Conservation (phyloP, 768 basidiomycete species). For the Gloeopeniophorella convolvens region DNA sequence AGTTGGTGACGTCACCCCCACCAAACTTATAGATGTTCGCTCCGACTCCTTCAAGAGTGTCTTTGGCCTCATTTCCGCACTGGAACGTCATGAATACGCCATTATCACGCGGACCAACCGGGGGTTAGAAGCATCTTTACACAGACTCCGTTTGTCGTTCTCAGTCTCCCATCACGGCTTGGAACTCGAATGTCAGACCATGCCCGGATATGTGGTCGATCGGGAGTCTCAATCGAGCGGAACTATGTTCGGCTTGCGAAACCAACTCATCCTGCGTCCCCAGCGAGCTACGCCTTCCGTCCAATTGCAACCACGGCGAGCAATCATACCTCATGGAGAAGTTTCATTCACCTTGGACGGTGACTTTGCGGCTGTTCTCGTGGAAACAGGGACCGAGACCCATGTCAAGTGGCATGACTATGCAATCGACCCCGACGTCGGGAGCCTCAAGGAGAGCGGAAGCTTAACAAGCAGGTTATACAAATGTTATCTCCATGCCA, state of each 20-base stretch:
- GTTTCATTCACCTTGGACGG: neutral
- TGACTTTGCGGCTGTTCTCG: neutral
- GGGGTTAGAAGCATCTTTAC: slow-evolving; percentile 23
- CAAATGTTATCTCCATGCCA: slow-evolving; percentile 40
- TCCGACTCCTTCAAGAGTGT: neutral
- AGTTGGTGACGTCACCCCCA: neutral
- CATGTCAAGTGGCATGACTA: slow-evolving; percentile 26
- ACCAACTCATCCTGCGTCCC: slow-evolving; percentile 22
- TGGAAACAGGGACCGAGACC: neutral
- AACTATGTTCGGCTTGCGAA: slow-evolving; percentile 38
- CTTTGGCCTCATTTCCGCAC: neutral
- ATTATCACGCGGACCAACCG: neutral
- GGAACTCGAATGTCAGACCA: slow-evolving; percentile 34
- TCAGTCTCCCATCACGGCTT: slow-evolving; percentile 26
- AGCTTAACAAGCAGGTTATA: slow-evolving; percentile 30
- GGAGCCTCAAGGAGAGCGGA: slow-evolving; percentile 25
- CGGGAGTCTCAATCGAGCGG: slow-evolving; percentile 35
- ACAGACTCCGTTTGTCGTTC: slow-evolving; percentile 38
- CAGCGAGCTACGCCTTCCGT: neutral
- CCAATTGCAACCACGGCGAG: neutral
- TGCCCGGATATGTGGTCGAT: slow-evolving; percentile 38
- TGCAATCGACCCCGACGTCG: slow-evolving; percentile 27
- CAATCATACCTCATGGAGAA: slow-evolving; percentile 7
- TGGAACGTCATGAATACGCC: neutral
- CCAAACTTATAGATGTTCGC: slow-evolving; percentile 1